Percentiles rank a stretch among this genome's conserved stretches.
Evolutionary conservation across 805 yeast species (phyloP).

Genomic region (Teunomyces barrocoloradensis): DNA sequence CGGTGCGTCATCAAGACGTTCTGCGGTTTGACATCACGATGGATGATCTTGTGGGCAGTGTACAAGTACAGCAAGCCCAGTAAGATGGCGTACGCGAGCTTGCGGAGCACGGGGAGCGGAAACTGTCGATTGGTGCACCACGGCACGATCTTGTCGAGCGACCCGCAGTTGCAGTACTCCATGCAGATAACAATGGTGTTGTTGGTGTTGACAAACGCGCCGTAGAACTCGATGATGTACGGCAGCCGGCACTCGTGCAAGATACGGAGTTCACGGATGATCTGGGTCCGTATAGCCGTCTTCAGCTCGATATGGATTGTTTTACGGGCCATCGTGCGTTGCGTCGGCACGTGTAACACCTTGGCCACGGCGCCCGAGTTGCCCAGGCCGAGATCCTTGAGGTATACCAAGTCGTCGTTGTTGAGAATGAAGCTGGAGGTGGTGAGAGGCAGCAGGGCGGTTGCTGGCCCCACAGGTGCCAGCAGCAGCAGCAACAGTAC

Average conservation of each 20-base stretch:
- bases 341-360: slow-evolving; percentile 85
- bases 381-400: slow-evolving; percentile 85
- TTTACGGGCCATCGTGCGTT: slow-evolving; percentile 86
- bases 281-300: slow-evolving; percentile 73
- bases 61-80: slow-evolving; percentile 82
- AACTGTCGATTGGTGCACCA: slow-evolving; percentile 37
- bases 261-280: slow-evolving; percentile 82
- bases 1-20: slow-evolving; percentile 83
- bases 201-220: slow-evolving; percentile 67
- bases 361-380: slow-evolving; percentile 91
- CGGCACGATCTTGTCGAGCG: slow-evolving; percentile 76
- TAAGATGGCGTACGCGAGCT: slow-evolving; percentile 71
- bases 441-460: slow-evolving; percentile 32
- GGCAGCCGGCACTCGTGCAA: slow-evolving; percentile 87
- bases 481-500: too few species aligned
- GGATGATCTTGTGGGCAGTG: slow-evolving; percentile 82
- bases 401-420: slow-evolving; percentile 64
- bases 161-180: slow-evolving; percentile 96
- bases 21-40: slow-evolving; percentile 94
- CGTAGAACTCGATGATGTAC: slow-evolving; percentile 84
- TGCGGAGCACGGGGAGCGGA: slow-evolving; percentile 66
- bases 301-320: slow-evolving; percentile 83
- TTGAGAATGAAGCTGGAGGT: slow-evolving; percentile 29
- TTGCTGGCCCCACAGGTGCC: background rate
- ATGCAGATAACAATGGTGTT: slow-evolving; percentile 84